Base-by-base conservation (phyloP, 371 early-diverging fungal genomes). In the Agmasoma carcini region DNA sequence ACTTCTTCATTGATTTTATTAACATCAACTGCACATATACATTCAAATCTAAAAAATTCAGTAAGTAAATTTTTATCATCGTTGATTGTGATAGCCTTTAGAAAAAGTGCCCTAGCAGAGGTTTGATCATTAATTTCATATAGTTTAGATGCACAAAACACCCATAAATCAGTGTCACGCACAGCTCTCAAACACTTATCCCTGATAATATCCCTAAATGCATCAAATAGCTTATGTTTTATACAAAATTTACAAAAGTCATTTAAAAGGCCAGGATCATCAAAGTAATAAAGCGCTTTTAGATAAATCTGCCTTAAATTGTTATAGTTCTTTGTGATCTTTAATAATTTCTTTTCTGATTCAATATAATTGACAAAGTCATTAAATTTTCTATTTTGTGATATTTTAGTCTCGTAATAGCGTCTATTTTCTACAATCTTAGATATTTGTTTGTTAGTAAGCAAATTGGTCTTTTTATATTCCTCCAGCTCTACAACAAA, bases 41-140 rank as follows among this genome's bases (percentile, higher is more conserved):
- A 38, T 30, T 67, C 68, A 38, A 62, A 44, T 52, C 56, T 67
- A 41, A 67, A 67, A 45, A 62, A 67, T 25, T 61, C 68, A 29
- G 59, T 34, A 43, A 31, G 49, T n/a, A 67, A 14, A 52, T 51
- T 43, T 1, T 29, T 19, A 37, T 43, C 38, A 19, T 14, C 25
- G 37, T 55, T 59, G 25, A 62, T 31, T 38, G 49, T 3, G 4
- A 62, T 62, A 11, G 47, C 59, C 33, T 62, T 61, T 19, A 57
- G 48, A 36, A 62, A 53, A 43, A 62, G 34, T 31, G 39, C 48
- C 30, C 68, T 47, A 20, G 63, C 31, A 25, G 41, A 15, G 17
- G 61, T 63, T 9, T 62, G 46, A 33, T 67, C 68, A 14, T 49
- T 53, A 1, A 62, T 49, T 17, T 57, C 59, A 40, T 36, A 62